Evolutionary conservation across 441 rosid genomes (phyloP).

Genomic region (Populus hybrid): DNA sequence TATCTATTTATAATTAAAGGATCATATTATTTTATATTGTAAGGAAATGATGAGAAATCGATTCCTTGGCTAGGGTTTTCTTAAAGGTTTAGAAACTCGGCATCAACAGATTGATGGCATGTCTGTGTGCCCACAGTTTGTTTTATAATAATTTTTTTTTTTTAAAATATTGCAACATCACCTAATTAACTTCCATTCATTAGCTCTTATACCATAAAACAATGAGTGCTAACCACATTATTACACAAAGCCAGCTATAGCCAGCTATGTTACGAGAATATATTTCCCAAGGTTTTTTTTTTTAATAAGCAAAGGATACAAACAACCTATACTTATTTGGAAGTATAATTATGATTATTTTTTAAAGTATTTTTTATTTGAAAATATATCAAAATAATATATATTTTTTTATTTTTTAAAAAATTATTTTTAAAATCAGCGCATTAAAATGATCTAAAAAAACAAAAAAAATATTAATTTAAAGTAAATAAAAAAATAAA

Average conservation of each 20-base stretch:
- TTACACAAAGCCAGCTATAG: neutral
- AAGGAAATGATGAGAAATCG: neutral
- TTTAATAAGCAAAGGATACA: neutral
- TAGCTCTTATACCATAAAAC: neutral
- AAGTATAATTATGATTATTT: too few relatives aligned
- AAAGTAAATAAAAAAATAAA: too few relatives aligned
- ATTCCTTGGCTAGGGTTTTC: neutral
- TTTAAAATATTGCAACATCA: too few relatives aligned
- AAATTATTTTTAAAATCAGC: too few relatives aligned
- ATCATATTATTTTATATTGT: neutral
- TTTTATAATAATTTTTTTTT: too few relatives aligned
- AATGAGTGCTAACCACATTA: neutral
- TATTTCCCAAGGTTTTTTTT: neutral
- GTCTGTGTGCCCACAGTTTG: neutral
- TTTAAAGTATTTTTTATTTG: too few relatives aligned
- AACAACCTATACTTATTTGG: too few relatives aligned
- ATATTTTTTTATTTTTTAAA: too few relatives aligned
- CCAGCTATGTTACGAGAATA: neutral
- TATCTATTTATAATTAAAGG: neutral
- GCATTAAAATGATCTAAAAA: too few relatives aligned
- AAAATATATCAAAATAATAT: too few relatives aligned
- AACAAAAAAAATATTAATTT: too few relatives aligned
- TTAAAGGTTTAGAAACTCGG: neutral
- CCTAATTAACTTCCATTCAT: too few relatives aligned
- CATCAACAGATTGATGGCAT: neutral